These are phyloP conservation scores for Coelastrella sp. DNA, from an alignment of 139 green algal genomes.

Conservation along the genomic window DNA sequence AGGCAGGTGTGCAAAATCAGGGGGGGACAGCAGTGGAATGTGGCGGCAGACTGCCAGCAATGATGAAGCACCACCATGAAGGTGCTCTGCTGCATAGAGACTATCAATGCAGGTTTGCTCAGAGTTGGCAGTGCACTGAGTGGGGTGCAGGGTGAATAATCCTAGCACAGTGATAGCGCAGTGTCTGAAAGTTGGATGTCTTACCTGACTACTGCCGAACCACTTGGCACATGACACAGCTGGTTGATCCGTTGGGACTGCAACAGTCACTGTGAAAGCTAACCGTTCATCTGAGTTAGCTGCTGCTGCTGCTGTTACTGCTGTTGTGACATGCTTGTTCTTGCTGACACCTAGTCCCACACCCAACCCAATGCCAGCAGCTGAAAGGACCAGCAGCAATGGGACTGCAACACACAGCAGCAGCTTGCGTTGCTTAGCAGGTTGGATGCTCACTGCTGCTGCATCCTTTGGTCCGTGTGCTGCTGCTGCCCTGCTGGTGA, in stretches of 20 bases:
- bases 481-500: no score
- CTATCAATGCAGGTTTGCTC: no score
- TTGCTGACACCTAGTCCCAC: background rate
- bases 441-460: no score
- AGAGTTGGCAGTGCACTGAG: no score
- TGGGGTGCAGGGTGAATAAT: no score
- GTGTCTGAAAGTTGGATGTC: background rate
- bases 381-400: background rate
- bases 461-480: no score
- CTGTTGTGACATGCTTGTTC: background rate
- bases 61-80: no score
- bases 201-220: constrained; percentile 4
- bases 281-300: background rate
- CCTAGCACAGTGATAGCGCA: no score
- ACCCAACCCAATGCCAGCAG: background rate
- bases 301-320: constrained; percentile 4
- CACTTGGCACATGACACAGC: constrained; percentile 30
- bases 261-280: background rate
- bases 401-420: background rate
- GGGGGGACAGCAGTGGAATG: no score
- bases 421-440: background rate
- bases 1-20: no score
- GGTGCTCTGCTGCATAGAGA: no score
- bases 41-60: no score
- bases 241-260: background rate